Evolutionary conservation across 441 rosid genomes (phyloP), one percentile per base, ranked within the genome.

Genomic region (Biscutella laevigata): DNA sequence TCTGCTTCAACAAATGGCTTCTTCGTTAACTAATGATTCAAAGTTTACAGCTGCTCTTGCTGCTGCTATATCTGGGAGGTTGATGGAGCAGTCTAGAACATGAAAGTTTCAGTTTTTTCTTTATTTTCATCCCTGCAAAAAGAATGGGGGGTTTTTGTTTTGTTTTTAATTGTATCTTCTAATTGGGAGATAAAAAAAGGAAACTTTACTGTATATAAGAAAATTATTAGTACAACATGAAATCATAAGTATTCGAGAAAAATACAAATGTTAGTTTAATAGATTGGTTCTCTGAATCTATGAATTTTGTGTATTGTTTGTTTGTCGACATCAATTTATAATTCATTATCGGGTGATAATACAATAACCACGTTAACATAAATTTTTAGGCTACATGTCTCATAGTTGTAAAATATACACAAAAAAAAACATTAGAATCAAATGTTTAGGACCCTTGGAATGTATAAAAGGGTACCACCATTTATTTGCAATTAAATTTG

Each of bases 41-140:
- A 77, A 69, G 52, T 90, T 90, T 48, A 80, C 90, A 4, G 72
- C 85, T 32, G 90, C 96, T 10, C 77, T 90, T 7, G 95, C 92
- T 3, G 84, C 92, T 10, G 98, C 90, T 8, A 74, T 90, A 62
- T 81, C 94, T 4, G 88, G 94, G 64, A 79, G 77, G 71, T 72
- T 74, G 38, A 42, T 68, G 46, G 81, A 69, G 34, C 77, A 77
- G 34, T 66, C 71, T 8, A 37, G 59, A 32, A 55, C 58, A 12
- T 68, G 64, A 62, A 35, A 11, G 4, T 38, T 17, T 37, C 22
- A 21, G 42, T 57, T 27, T 39, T 52, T 30, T 43, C 5, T 24
- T 35, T 29, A 1, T 30, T 30, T 32, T 47, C 57, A 56, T 42
- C 51, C 51, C 42, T 48, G 6, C 2, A 10, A 46, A 59, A 41